These are phyloP conservation scores for Leccinum idahoense DNA, from an alignment of 1,284 basidiomycete genomes.

Conservation along the genomic window DNA sequence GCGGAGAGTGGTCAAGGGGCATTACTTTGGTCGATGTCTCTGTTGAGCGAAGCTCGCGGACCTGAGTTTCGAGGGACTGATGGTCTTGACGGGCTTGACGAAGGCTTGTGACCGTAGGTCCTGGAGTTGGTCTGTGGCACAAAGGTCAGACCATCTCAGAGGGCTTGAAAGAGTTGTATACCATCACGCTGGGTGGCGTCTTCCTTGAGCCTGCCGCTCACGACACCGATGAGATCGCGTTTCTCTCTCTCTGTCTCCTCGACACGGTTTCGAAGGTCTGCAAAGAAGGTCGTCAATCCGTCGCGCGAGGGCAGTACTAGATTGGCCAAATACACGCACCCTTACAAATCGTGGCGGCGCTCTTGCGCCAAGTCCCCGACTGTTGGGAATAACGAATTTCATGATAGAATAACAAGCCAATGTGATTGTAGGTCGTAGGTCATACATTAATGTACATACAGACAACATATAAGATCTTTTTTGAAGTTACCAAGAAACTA, in stretches of 20 bases:
- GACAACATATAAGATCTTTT: no score
- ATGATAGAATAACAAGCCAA: no score
- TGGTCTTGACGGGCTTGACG: slow-evolving; percentile 74
- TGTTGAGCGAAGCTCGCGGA: slow-evolving; percentile 62
- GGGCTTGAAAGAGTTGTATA: slow-evolving; percentile 23
- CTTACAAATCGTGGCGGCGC: slow-evolving; percentile 22
- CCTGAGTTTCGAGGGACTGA: slow-evolving; percentile 56
- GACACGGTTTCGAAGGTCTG: slow-evolving; percentile 47
- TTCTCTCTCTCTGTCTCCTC: slow-evolving; percentile 77
- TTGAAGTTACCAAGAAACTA: no score
- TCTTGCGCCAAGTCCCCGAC: no score
- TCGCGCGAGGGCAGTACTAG: slow-evolving; percentile 73
- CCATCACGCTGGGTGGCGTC: slow-evolving; percentile 67
- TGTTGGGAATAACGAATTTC: no score
- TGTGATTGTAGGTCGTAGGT: no score
- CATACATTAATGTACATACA: no score
- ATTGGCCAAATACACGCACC: no score
- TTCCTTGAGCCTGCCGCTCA: slow-evolving; percentile 62
- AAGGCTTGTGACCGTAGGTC: slow-evolving; percentile 55
- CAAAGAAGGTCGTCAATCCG: slow-evolving; percentile 54
- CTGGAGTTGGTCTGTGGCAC: slow-evolving; percentile 57
- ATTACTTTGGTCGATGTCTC: slow-evolving; percentile 67
- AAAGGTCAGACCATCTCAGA: slow-evolving; percentile 7
- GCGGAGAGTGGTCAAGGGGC: neutral
- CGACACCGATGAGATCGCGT: slow-evolving; percentile 67